Percentiles rank a stretch among this genome's conserved stretches.
Evolutionary conservation across 2,329 filamentous ascomycete genomes (phyloP).

Genomic region (Herpotrichia juniperi): DNA sequence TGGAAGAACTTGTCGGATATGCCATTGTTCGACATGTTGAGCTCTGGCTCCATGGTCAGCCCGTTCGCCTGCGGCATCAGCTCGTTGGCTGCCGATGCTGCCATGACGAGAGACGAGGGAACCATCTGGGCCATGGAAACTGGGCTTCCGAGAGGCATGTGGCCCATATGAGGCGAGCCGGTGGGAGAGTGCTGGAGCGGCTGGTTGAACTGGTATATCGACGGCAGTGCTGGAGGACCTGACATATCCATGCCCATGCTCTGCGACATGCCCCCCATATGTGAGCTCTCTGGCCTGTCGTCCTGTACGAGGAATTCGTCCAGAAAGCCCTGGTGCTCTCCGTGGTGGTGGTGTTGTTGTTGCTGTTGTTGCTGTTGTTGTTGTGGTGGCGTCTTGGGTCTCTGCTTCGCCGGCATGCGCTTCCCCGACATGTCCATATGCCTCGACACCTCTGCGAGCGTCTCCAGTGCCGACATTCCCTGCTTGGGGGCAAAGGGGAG

Average conservation of each 20-base stretch:
- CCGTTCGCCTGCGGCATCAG: conserved; percentile 44
- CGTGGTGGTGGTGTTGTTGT: conserved; percentile 10
- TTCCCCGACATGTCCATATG: conserved; percentile 63
- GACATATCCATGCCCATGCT: conserved; percentile 34
- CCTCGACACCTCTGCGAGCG: conserved; percentile 85
- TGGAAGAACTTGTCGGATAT: conserved; percentile 46
- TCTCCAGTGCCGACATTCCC: conserved; percentile 81
- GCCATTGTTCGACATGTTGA: conserved; percentile 32
- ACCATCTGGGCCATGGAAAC: conserved; percentile 42
- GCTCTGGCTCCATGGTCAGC: conserved; percentile 43
- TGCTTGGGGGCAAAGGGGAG: conserved; percentile 57
- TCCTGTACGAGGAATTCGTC: conserved; percentile 48
- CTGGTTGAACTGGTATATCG: conserved; percentile 47
- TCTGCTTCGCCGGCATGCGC: conserved; percentile 45
- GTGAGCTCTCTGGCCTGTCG: conserved; percentile 38
- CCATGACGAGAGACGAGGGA: conserved; percentile 45
- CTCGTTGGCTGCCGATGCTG: conserved; percentile 48
- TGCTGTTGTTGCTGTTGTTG: too few relatives aligned
- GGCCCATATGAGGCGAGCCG: conserved; percentile 40
- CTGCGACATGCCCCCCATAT: conserved; percentile 31
- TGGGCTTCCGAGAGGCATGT: conserved; percentile 34
- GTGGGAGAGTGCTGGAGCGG: conserved; percentile 44
- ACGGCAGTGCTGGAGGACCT: conserved; percentile 39
- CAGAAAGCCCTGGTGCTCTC: conserved; percentile 30
- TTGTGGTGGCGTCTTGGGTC: conserved; percentile 18